These are phyloP conservation scores for Pleurotus eryngii DNA, from an alignment of 768 basidiomycete genomes.

Conservation along the genomic window DNA sequence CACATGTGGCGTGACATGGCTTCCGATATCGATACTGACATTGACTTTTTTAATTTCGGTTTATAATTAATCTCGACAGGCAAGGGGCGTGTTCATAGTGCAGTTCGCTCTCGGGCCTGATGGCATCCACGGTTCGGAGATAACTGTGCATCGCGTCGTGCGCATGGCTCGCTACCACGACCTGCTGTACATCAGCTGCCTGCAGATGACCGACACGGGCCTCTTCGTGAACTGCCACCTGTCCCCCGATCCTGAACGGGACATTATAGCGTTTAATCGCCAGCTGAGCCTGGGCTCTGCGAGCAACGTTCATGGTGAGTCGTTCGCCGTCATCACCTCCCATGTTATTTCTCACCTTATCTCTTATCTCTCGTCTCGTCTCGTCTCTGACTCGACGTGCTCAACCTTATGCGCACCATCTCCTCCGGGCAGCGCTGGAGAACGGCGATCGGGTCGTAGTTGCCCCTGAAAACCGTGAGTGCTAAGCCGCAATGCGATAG, in stretches of 20 bases:
- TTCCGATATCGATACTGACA: no score
- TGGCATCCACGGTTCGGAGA: slow-evolving; percentile 9
- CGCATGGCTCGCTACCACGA: slow-evolving; percentile 25
- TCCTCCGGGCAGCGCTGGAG: neutral
- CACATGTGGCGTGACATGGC: no score
- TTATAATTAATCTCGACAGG: slow-evolving; percentile 19
- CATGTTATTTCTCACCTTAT: no score
- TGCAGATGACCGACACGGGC: slow-evolving; percentile 53
- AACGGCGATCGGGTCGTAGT: neutral
- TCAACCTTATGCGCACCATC: neutral
- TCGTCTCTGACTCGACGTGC: no score
- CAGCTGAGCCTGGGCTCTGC: no score
- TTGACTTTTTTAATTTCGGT: neutral
- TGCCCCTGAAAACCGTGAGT: neutral
- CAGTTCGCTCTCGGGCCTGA: neutral
- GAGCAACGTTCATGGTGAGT: no score
- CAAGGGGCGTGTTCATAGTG: slow-evolving; percentile 7
- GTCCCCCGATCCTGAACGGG: neutral
- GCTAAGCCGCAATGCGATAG: no score
- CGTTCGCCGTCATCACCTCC: no score
- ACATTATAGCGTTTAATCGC: neutral
- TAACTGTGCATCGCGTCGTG: slow-evolving; percentile 25
- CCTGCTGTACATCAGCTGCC: slow-evolving; percentile 38
- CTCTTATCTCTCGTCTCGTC: neutral
- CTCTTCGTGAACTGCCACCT: slow-evolving; percentile 42